Evolutionary conservation across 257 asterid genomes (phyloP).

Genomic region (Ballota nigra): DNA sequence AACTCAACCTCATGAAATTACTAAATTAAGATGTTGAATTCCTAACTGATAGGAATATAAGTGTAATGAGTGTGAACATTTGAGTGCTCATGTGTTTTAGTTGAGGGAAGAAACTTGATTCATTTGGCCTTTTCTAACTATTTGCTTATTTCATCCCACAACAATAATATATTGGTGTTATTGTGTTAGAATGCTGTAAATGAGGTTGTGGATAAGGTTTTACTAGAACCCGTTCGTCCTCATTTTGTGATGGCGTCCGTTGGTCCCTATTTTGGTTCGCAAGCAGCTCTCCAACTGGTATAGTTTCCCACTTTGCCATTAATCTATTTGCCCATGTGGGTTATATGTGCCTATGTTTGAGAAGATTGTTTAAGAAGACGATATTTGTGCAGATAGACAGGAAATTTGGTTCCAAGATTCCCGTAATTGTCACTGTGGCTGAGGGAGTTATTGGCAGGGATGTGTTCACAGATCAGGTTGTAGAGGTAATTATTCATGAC

Average conservation of each 20-base stretch:
- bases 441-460: conserved; percentile 71
- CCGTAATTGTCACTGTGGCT: conserved; percentile 46
- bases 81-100: background rate
- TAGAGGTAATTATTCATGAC: conserved; percentile 46
- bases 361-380: conserved; percentile 22
- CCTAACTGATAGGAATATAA: background rate
- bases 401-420: conserved; percentile 53
- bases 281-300: conserved; percentile 52
- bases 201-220: conserved; percentile 70
- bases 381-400: conserved; percentile 46
- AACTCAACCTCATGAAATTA: background rate
- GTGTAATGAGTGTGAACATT: background rate
- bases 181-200: conserved; percentile 60
- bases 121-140: background rate
- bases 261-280: conserved; percentile 46
- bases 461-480: conserved; percentile 46
- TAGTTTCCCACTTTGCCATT: background rate
- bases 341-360: conserved; percentile 9
- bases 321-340: background rate
- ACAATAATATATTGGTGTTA: conserved; percentile 14
- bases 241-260: conserved; percentile 73
- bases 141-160: conserved; percentile 6
- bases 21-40: background rate
- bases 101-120: conserved; percentile 1
- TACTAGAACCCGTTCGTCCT: conserved; percentile 68